These are phyloP conservation scores for Colletotrichum sp. DNA, from an alignment of 2,329 filamentous ascomycete genomes.

Conservation along the genomic window DNA sequence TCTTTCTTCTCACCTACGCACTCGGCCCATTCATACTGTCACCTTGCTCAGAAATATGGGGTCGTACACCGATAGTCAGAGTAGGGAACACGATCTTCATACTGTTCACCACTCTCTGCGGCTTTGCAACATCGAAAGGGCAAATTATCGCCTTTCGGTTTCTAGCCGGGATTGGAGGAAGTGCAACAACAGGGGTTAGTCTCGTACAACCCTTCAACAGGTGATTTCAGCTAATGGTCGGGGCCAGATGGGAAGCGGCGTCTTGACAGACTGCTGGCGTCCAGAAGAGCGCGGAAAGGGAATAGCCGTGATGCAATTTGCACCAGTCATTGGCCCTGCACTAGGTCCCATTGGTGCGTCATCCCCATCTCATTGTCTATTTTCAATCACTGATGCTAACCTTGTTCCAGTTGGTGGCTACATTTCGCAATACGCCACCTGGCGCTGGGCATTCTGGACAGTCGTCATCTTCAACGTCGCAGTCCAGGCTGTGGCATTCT, in stretches of 20 bases:
- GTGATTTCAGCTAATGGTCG: conserved; percentile 30
- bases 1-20: conserved; percentile 54
- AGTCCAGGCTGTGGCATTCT: conserved; percentile 37
- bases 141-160: conserved; percentile 50
- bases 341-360: conserved; percentile 50
- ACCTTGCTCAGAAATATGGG: conserved; percentile 47
- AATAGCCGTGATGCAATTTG: conserved; percentile 39
- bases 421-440: conserved; percentile 38
- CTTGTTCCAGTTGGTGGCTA: conserved; percentile 38
- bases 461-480: conserved; percentile 45
- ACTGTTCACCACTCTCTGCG: conserved; percentile 45
- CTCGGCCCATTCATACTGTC: conserved; percentile 47
- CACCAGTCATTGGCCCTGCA: conserved; percentile 43
- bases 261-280: conserved; percentile 51
- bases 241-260: conserved; percentile 48
- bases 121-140: conserved; percentile 42
- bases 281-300: conserved; percentile 50
- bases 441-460: conserved; percentile 53
- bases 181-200: conserved; percentile 56
- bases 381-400: neutral
- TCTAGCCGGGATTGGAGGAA: conserved; percentile 57
- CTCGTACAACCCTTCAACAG: neutral
- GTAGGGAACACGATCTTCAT: conserved; percentile 37
- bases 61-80: conserved; percentile 41
- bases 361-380: neutral